Percentiles rank a stretch among this genome's conserved stretches.
phyloP scores from a whole-genome alignment of 2,329 filamentous ascomycete genomes.

The Microascus cirrosus region DNA sequence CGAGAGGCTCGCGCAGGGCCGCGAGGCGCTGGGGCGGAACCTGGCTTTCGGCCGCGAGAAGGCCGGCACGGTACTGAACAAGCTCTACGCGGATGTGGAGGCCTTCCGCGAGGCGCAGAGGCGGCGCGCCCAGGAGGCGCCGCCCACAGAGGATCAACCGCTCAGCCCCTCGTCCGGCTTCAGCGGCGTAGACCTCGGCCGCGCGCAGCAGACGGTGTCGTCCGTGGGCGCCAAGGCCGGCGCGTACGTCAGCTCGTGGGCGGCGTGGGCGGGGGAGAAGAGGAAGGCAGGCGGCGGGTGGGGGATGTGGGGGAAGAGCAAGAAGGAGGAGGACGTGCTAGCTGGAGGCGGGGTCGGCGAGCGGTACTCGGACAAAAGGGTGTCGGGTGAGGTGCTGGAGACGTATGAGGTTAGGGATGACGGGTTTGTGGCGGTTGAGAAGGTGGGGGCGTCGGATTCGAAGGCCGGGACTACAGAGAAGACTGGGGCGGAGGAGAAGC shows the following conservation, averaged over 20 bases:
- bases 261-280: slow-evolving; percentile 65
- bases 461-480: background rate
- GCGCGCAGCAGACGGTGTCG: slow-evolving; percentile 32
- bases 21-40: slow-evolving; percentile 79
- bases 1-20: slow-evolving; percentile 72
- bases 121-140: slow-evolving; percentile 26
- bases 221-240: slow-evolving; percentile 45
- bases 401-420: background rate
- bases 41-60: slow-evolving; percentile 81
- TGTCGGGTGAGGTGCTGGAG: background rate
- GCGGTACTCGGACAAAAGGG: background rate
- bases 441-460: background rate
- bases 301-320: background rate
- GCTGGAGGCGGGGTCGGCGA: background rate
- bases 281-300: slow-evolving; percentile 34
- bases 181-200: slow-evolving; percentile 19
- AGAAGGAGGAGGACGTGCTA: background rate
- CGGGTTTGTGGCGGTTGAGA: slow-evolving; percentile 2
- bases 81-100: slow-evolving; percentile 85
- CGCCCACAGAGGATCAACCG: slow-evolving; percentile 4
- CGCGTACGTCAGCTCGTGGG: slow-evolving; percentile 59
- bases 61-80: slow-evolving; percentile 77
- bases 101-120: slow-evolving; percentile 33
- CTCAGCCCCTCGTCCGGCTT: slow-evolving; percentile 8
- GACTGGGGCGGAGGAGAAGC: background rate